Percentiles rank a stretch among this genome's conserved stretches.
phyloP scores from a whole-genome alignment of 1,139 yeast species.

The Scheffersomyces illinoinensis region DNA sequence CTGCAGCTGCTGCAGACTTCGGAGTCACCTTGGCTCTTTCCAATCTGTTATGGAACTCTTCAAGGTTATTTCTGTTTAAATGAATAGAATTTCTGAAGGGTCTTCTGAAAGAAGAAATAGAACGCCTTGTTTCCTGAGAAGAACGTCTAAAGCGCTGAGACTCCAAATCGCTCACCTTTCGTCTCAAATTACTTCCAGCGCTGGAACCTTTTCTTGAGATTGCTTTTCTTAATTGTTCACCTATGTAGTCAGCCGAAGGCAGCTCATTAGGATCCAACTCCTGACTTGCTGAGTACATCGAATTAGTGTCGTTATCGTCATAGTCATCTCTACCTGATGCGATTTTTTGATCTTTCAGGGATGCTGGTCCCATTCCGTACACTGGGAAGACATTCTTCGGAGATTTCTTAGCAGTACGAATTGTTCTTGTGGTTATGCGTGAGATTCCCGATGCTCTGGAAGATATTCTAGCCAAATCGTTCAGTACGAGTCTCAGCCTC shows the following conservation, averaged over 20 bases:
- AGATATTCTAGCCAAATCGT: slow-evolving; percentile 7
- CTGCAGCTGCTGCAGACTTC: slow-evolving; percentile 15
- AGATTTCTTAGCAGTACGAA: slow-evolving; percentile 37
- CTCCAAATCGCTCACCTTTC: slow-evolving; percentile 10
- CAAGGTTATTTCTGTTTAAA: not conserved
- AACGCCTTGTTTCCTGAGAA: not conserved
- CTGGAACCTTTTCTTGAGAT: slow-evolving; percentile 14
- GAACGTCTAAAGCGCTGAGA: slow-evolving; percentile 2
- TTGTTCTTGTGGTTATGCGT: slow-evolving; percentile 5
- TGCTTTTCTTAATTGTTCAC: slow-evolving; percentile 25
- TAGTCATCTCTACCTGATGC: slow-evolving; percentile 36
- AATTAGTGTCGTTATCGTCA: slow-evolving; percentile 5
- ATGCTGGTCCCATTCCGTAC: slow-evolving; percentile 69
- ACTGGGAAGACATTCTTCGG: slow-evolving; percentile 82
- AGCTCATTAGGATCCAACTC: slow-evolving; percentile 6
- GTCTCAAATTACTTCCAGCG: not conserved
- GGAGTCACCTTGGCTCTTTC: slow-evolving; percentile 16
- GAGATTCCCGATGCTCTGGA: slow-evolving; percentile 9
- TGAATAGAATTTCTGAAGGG: slow-evolving; percentile 1
- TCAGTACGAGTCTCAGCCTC: not conserved
- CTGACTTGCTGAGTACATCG: slow-evolving; percentile 5
- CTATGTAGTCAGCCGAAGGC: slow-evolving; percentile 31
- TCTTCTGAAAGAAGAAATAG: not conserved
- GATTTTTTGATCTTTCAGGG: slow-evolving; percentile 54
- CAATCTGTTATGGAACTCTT: slow-evolving; percentile 15